A percentile compares a stretch with the other conserved stretches of the same genome.
These are phyloP conservation scores for Penicillium sp. DNA, from an alignment of 2,329 filamentous ascomycete genomes.

Conservation along the genomic window DNA sequence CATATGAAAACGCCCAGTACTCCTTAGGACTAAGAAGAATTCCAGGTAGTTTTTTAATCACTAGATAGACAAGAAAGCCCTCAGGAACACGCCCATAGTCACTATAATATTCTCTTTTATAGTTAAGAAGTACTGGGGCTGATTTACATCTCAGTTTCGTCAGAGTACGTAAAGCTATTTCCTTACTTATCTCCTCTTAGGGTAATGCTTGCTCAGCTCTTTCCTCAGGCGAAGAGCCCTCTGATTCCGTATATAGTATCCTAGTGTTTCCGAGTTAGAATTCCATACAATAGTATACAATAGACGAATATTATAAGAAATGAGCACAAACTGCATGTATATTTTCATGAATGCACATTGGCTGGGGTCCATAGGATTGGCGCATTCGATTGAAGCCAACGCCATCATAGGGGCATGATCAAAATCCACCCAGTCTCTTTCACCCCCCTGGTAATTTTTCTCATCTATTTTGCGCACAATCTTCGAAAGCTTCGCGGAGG, in stretches of 20 bases:
- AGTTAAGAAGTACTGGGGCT: background rate
- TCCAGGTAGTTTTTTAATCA: background rate
- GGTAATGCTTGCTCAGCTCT: background rate
- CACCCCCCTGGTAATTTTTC: too few species aligned
- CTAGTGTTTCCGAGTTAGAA: background rate
- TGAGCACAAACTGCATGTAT: conserved; percentile 2
- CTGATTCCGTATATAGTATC: background rate
- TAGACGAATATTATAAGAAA: background rate
- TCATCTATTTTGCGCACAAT: too few species aligned
- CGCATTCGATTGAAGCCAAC: too few species aligned
- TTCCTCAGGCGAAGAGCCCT: background rate
- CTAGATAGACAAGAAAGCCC: background rate
- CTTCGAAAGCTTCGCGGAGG: too few species aligned
- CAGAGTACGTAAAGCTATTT: background rate
- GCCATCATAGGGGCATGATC: too few species aligned
- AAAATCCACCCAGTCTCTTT: too few species aligned
- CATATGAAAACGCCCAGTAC: background rate
- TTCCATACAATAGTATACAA: too few species aligned
- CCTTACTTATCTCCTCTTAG: background rate
- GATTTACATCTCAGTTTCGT: background rate
- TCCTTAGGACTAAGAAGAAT: background rate
- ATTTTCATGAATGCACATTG: conserved; percentile 1
- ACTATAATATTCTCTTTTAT: background rate
- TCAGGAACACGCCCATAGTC: background rate
- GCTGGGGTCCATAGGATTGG: too few species aligned